A percentile compares a stretch with the other conserved stretches of the same genome.
These are phyloP conservation scores for Haplosporangium sp. DNA, from an alignment of 371 early-diverging fungal species.

Conservation along the genomic window DNA sequence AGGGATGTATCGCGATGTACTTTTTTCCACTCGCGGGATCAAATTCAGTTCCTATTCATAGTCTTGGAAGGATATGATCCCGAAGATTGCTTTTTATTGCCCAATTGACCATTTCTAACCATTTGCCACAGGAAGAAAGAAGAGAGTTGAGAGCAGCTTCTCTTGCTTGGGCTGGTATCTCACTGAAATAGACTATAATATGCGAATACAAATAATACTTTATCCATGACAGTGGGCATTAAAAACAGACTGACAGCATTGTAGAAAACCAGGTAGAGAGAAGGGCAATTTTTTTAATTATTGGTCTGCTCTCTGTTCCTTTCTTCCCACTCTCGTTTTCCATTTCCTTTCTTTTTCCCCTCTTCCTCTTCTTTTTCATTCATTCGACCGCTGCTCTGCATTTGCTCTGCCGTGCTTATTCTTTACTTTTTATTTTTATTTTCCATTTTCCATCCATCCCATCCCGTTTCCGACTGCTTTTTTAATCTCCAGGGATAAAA, in stretches of 20 bases:
- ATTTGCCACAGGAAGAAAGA: no score
- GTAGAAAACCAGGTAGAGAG: neutral
- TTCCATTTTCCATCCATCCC: conserved; percentile 1
- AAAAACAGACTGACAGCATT: neutral
- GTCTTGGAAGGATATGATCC: no score
- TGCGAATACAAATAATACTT: no score
- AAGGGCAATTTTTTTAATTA: neutral
- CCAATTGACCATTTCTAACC: no score
- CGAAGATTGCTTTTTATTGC: no score
- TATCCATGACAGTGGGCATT: no score
- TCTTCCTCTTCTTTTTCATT: neutral
- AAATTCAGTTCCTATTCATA: no score
- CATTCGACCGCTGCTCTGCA: neutral
- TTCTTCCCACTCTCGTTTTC: neutral
- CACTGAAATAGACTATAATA: no score
- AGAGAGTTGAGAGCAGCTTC: no score
- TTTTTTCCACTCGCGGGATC: no score
- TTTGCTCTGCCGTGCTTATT: neutral
- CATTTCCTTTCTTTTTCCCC: conserved; percentile 2
- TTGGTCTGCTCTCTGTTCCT: neutral
- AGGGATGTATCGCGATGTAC: no score
- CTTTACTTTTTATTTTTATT: conserved; percentile 1
- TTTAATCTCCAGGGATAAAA: neutral
- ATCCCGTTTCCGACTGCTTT: neutral
- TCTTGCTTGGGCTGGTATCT: no score